Base-by-base conservation (phyloP, 208 protist species). In the Acanthamoeba comandoni region DNA sequence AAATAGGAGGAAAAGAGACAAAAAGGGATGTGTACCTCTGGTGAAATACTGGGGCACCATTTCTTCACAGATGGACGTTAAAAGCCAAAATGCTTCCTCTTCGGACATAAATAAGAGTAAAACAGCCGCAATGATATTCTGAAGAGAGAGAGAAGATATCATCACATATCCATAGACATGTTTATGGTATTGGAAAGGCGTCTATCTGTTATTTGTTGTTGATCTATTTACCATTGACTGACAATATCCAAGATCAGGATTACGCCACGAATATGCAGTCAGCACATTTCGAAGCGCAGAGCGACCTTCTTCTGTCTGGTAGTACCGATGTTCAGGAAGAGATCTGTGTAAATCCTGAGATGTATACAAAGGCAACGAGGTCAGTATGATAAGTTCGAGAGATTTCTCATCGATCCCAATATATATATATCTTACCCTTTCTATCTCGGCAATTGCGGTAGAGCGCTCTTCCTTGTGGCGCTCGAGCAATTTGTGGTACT, bases 261-360 rank as follows among this genome's bases (percentile, higher is more conserved):
- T 89, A 0, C 89, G 52, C 88, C 71, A 91, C 15, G 92, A 94
- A 51, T 93, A 95, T 0, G 93, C 93, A 8, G 24, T 62, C 4
- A 95, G 70, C 9, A 95, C 62, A 48, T 92, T 93, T 57, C 90
- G 73, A 12, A 95, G 48, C 7, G 70, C 51, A 15, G 91, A 17
- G 26, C 75, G 39, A 43, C 92, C 92, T 22, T 75, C 0, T 39
- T 94, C 58, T 51, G 9, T 73, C 22, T 91, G 84, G 65, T 64
- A 94, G 22, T 88, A 94, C n/a, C 91, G 73, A 71, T 95, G 93
- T 26, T 95, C 90, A 5, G 93, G 93, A 26, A 94, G 91, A 19
- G 55, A 86, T 35, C 93, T 19, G 15, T 91, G 82, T 26, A 95
- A 19, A 75, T 95, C 93, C 43, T 95, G 19, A 15, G 19, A n/a